Base-by-base conservation (phyloP, 345 rosid genomes). In the Trapa incisa region DNA sequence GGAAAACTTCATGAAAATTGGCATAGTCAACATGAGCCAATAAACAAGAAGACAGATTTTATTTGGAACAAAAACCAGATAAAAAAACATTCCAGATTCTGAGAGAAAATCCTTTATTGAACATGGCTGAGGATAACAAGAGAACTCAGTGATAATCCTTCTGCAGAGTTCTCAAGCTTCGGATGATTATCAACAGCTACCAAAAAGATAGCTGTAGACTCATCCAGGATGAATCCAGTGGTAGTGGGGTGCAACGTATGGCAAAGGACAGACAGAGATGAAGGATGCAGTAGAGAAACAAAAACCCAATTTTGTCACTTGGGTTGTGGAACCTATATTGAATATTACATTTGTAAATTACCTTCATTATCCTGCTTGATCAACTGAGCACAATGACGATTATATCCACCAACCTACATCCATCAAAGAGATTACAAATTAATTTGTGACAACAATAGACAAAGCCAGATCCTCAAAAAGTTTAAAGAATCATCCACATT, bases 301-400 rank as follows among this genome's bases (percentile, higher is more conserved):
- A 68, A 71, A 32, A 50, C 56, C 53, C 56, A 50, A 50, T 50
- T 50, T 50, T 50, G 22, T 33, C 61, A 22, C 14, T 5, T 35
- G n/a, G 43, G 32, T 16, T 7, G 45, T 52, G 13, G 14, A 37
- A 2, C 38, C 29, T 22, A 22, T 22, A 33, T 32, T 10, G 15
- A 32, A 8, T 33, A 38, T 41, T 67, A 42, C 38, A 47, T 70
- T 22, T 22, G 29, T 22, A 22, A 22, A 22, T 22, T 22, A 22
- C 87, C 82, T 79, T 64, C 73, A 68, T 63, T 72, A 35, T 50
- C 22, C 64, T 81, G 79, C 71, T 72, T 77, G 73, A 84, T 61
- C 57, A 84, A 70, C 68, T 69, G 75, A 69, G 82, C 85, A 80
- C 80, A 75, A 47, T 9, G 29, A 17, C 7, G 56, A 37, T 45